Percentiles rank a stretch among this genome's conserved stretches.
phyloP scores from a whole-genome alignment of 257 asterid genomes.

The Scutellaria minor region DNA sequence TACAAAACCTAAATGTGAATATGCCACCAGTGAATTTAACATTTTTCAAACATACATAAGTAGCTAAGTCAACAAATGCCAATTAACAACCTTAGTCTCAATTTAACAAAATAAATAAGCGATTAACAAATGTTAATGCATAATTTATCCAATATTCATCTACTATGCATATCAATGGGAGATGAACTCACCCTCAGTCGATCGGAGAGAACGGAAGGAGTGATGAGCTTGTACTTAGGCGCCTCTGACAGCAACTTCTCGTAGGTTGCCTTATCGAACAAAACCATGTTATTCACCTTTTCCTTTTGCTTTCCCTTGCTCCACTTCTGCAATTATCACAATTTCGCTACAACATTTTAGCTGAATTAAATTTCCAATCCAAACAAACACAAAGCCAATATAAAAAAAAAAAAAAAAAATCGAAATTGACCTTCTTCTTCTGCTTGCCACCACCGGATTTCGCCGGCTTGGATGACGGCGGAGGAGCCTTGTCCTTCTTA shows the following conservation, averaged over 20 bases:
- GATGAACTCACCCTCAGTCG: slow-evolving; percentile 72
- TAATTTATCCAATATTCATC: no score
- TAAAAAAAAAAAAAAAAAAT: background rate
- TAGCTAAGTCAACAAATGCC: background rate
- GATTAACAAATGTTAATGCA: no score
- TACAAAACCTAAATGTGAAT: no score
- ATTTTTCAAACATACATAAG: no score
- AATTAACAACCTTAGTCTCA: background rate
- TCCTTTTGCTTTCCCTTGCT: slow-evolving; percentile 99
- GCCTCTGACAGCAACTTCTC: slow-evolving; percentile 85
- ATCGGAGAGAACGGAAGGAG: slow-evolving; percentile 89
- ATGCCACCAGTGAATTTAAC: no score
- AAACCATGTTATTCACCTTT: slow-evolving; percentile 96
- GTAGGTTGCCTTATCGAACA: slow-evolving; percentile 82
- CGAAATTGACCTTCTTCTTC: slow-evolving; percentile 78
- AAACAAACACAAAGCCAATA: background rate
- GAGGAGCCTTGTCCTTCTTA: slow-evolving; percentile 88
- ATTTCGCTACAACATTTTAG: background rate
- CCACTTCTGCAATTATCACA: slow-evolving; percentile 42
- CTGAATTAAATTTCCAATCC: slow-evolving; percentile 8
- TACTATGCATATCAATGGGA: background rate
- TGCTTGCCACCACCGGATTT: slow-evolving; percentile 94
- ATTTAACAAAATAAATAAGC: background rate
- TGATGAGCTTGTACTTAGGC: slow-evolving; percentile 91
- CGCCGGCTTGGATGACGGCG: slow-evolving; percentile 92